phyloP scores from a whole-genome alignment of 208 protist species.

The Leishmania mexicana region DNA sequence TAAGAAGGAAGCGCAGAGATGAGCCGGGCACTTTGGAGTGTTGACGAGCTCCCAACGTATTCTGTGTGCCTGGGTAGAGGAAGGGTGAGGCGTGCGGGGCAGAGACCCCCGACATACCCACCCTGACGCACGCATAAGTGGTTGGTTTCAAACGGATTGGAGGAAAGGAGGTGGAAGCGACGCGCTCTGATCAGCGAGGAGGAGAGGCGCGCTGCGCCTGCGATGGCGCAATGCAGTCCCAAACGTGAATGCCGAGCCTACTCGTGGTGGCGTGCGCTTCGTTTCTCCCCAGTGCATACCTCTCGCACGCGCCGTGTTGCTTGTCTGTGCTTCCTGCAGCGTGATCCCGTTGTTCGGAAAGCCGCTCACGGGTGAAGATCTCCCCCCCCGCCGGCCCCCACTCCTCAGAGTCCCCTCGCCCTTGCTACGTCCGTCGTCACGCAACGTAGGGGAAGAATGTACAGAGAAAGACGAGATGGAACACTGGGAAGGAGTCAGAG shows the following conservation, averaged over 20 bases:
- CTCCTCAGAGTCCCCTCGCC: neutral
- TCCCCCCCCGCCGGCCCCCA: neutral
- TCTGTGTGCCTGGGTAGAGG: neutral
- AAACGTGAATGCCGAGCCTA: neutral
- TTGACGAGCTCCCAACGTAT: neutral
- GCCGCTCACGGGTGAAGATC: neutral
- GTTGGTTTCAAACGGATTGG: neutral
- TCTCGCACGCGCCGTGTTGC: neutral
- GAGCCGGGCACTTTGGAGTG: neutral
- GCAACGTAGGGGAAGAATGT: slow-evolving; percentile 8
- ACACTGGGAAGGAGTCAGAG: slow-evolving; percentile 20
- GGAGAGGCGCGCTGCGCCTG: neutral
- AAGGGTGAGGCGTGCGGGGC: neutral
- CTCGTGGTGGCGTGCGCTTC: neutral
- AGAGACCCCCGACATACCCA: neutral
- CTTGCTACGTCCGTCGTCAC: neutral
- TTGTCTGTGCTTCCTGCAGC: neutral
- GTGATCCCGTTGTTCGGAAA: neutral
- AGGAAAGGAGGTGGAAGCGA: neutral
- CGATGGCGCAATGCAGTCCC: neutral
- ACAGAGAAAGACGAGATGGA: slow-evolving; percentile 2
- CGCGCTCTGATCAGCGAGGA: neutral
- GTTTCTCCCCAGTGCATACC: neutral
- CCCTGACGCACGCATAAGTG: neutral
- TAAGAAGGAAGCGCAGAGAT: neutral